Conservation (phyloP, 768 basidiomycete species). For the Calocybe gangraenosa region DNA sequence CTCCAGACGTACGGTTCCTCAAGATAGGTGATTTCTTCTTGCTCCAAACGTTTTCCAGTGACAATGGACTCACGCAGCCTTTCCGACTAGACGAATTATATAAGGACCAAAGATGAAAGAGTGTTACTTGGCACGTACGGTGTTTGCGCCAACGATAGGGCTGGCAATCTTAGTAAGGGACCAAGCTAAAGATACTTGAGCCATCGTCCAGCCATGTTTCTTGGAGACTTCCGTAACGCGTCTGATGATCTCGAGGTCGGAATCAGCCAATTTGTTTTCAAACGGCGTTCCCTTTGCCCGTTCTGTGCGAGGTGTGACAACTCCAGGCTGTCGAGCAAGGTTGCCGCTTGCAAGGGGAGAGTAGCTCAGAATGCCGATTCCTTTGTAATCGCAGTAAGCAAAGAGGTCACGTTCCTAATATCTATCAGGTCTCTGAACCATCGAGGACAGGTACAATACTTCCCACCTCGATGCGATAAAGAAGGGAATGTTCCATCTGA, state of each 20-base stretch:
- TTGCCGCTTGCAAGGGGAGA: constrained; percentile 34
- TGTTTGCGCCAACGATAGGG: constrained; percentile 23
- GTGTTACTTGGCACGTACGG: constrained; percentile 4
- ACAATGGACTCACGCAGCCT: too few species aligned
- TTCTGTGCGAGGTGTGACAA: constrained; percentile 17
- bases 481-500: constrained; percentile 48
- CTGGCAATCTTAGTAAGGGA: constrained; percentile 28
- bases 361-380: constrained; percentile 51
- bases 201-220: constrained; percentile 36
- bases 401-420: constrained; percentile 41
- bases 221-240: constrained; percentile 38
- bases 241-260: constrained; percentile 27
- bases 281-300: constrained; percentile 12
- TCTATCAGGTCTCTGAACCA: neutral
- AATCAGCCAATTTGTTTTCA: constrained; percentile 17
- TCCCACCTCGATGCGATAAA: constrained; percentile 46
- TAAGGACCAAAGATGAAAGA: too few species aligned
- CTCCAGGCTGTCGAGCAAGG: constrained; percentile 31
- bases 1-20: too few species aligned
- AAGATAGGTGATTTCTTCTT: too few species aligned
- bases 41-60: too few species aligned
- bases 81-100: too few species aligned
- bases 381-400: constrained; percentile 40
- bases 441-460: neutral
- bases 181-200: constrained; percentile 45